Percentiles rank a stretch among this genome's conserved stretches.
phyloP scores from a whole-genome alignment of 208 protist species.

The Leishmania braziliensis region DNA sequence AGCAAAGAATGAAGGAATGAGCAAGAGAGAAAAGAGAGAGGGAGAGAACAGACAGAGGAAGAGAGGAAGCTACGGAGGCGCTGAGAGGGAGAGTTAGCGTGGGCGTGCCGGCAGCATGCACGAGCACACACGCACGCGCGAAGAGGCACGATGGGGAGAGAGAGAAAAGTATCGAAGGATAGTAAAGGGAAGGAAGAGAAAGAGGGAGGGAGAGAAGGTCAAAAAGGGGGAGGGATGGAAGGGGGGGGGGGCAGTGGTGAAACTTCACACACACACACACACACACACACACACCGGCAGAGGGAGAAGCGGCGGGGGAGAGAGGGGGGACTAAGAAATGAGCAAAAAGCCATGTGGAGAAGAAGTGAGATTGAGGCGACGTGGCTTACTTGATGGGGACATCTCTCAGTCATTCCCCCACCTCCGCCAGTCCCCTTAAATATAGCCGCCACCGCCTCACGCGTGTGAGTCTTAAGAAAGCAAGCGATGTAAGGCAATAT shows the following conservation, averaged over 20 bases:
- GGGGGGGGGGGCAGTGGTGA: not conserved
- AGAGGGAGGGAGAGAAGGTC: not conserved
- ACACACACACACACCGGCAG: not conserved
- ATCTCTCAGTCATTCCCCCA: not conserved
- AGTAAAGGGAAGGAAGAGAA: not conserved
- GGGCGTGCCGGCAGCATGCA: too few species aligned
- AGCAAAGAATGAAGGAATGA: not conserved
- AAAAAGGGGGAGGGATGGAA: not conserved
- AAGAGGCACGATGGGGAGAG: not conserved
- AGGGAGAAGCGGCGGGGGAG: not conserved
- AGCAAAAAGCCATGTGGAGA: not conserved
- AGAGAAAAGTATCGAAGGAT: not conserved
- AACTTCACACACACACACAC: not conserved
- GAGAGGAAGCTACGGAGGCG: not conserved
- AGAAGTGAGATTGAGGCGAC: not conserved
- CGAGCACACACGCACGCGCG: not conserved
- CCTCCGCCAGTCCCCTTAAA: not conserved
- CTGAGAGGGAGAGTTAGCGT: not conserved
- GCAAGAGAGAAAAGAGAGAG: not conserved
- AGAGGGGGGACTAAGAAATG: not conserved
- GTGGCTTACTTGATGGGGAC: not conserved
- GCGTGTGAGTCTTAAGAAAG: not conserved
- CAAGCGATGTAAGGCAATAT: not conserved
- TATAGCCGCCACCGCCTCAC: not conserved
- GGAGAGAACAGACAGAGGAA: not conserved